Percentiles rank a stretch among this genome's conserved stretches.
Evolutionary conservation across 2,329 filamentous ascomycete genomes (phyloP).

Genomic region (Pseudogymnoascus sp.): DNA sequence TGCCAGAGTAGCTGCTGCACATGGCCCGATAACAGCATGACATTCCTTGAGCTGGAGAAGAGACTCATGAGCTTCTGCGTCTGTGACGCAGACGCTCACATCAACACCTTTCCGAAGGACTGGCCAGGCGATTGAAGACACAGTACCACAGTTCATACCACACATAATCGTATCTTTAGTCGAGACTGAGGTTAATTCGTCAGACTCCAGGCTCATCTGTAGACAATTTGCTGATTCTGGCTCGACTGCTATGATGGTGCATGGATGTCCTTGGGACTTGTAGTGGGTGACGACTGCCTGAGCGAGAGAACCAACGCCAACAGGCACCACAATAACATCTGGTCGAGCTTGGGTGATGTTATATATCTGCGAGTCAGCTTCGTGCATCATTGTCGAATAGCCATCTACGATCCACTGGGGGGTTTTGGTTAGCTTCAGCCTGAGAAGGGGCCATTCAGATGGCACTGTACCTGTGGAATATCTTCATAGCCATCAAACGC

Average conservation of each 20-base stretch:
- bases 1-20: slow-evolving; percentile 43
- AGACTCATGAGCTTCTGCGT: slow-evolving; percentile 34
- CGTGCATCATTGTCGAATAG: slow-evolving; percentile 63
- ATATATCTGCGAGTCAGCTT: slow-evolving; percentile 55
- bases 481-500: slow-evolving; percentile 58
- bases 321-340: slow-evolving; percentile 52
- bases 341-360: slow-evolving; percentile 31
- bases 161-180: slow-evolving; percentile 41
- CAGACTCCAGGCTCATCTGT: slow-evolving; percentile 40
- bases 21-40: slow-evolving; percentile 32
- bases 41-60: slow-evolving; percentile 32
- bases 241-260: slow-evolving; percentile 58
- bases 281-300: slow-evolving; percentile 61
- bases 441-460: slow-evolving; percentile 9
- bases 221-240: slow-evolving; percentile 57
- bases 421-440: neutral
- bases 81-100: slow-evolving; percentile 33
- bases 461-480: slow-evolving; percentile 45
- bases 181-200: slow-evolving; percentile 29
- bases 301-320: slow-evolving; percentile 65
- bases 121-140: slow-evolving; percentile 37
- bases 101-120: slow-evolving; percentile 33
- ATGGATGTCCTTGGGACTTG: slow-evolving; percentile 36
- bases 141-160: slow-evolving; percentile 41
- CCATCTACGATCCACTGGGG: slow-evolving; percentile 65